A percentile compares a stretch with the other conserved stretches of the same genome.
Conservation (phyloP, 768 basidiomycete species). For the Xerocomus spinulosus region DNA sequence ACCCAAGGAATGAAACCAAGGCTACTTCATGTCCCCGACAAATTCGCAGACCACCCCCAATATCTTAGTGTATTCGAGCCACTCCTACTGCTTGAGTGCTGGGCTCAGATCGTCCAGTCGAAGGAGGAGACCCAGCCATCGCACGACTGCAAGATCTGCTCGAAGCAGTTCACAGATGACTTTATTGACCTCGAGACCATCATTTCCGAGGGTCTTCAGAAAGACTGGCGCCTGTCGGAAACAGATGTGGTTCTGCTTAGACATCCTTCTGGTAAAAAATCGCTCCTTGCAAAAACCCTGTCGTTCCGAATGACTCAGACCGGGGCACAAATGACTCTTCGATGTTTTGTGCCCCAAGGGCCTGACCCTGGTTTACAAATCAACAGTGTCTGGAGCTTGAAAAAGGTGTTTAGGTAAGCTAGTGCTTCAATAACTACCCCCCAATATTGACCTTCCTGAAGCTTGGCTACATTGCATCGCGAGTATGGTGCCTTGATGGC, state of each 20-base stretch:
- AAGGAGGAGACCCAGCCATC: conserved; percentile 58
- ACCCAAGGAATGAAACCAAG: conserved; percentile 32
- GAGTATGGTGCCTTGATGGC: conserved; percentile 87
- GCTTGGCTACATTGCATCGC: conserved; percentile 85
- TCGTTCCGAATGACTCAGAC: conserved; percentile 38
- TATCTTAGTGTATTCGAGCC: conserved; percentile 81
- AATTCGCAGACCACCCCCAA: conserved; percentile 58
- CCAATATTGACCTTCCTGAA: conserved; percentile 30
- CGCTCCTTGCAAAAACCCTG: conserved; percentile 69
- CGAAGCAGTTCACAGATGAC: conserved; percentile 70
- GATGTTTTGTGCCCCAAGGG: conserved; percentile 43
- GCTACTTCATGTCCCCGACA: conserved; percentile 51
- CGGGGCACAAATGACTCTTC: conserved; percentile 55
- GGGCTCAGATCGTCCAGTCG: conserved; percentile 80
- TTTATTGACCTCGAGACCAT: conserved; percentile 77
- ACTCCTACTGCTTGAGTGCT: conserved; percentile 81
- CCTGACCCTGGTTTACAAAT: conserved; percentile 60
- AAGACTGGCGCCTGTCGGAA: conserved; percentile 74
- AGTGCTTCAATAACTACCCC: not conserved
- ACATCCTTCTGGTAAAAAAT: conserved; percentile 48
- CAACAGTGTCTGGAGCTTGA: conserved; percentile 65
- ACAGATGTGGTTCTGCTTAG: conserved; percentile 81
- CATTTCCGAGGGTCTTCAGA: conserved; percentile 53
- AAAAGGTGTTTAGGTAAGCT: conserved; percentile 74
- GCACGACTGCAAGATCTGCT: conserved; percentile 59